Conservation (phyloP, 139 green algal species). For the Coelastrella sp. region DNA sequence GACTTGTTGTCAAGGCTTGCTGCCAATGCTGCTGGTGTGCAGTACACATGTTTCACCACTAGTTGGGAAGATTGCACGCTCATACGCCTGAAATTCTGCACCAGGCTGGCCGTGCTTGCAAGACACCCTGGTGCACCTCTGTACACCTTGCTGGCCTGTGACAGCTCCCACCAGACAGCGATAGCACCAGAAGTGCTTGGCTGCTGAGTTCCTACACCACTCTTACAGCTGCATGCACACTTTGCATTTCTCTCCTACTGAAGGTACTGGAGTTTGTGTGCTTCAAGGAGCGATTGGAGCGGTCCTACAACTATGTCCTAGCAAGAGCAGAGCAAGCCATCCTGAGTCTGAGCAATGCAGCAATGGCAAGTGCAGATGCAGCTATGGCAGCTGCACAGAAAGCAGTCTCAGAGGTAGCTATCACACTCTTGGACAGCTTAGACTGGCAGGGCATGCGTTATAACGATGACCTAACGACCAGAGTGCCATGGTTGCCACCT, state of each 20-base stretch:
- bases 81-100: too few relatives aligned
- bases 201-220: too few relatives aligned
- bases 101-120: too few relatives aligned
- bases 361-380: not conserved
- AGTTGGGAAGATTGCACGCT: too few relatives aligned
- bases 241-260: not conserved
- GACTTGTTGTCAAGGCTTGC: too few relatives aligned
- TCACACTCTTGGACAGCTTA: not conserved
- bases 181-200: too few relatives aligned
- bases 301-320: constrained; percentile 66
- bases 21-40: too few relatives aligned
- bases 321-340: constrained; percentile 53
- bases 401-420: not conserved
- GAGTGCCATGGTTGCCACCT: constrained; percentile 80
- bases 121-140: too few relatives aligned
- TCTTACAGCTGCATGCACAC: not conserved
- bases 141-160: too few relatives aligned
- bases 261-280: constrained; percentile 89
- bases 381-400: not conserved
- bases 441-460: constrained; percentile 58
- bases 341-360: not conserved
- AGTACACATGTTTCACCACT: too few relatives aligned
- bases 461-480: constrained; percentile 81
- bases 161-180: too few relatives aligned
- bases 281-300: constrained; percentile 81